Percentiles rank a stretch among this genome's conserved stretches.
Evolutionary conservation across 257 asterid species (phyloP).

Genomic region (Gentiana straminea): DNA sequence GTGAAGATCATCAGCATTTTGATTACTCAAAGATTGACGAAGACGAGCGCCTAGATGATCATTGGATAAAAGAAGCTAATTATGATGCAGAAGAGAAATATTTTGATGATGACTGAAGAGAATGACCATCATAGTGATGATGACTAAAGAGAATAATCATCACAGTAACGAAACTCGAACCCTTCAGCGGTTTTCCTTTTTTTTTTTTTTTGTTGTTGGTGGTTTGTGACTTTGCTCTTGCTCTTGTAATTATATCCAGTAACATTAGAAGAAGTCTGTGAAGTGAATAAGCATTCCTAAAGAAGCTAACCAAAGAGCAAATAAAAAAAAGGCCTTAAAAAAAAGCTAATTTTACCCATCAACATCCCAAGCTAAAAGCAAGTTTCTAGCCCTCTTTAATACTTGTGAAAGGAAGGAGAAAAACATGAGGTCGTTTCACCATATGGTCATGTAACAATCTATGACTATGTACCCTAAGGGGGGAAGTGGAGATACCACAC

Average conservation of each 20-base stretch:
- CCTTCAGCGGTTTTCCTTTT: background rate
- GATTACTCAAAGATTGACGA: slow-evolving; percentile 78
- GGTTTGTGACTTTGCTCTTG: background rate
- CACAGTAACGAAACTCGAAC: no score
- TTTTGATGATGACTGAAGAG: slow-evolving; percentile 56
- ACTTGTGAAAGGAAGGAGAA: no score
- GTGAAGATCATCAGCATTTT: slow-evolving; percentile 67
- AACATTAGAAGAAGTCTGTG: background rate
- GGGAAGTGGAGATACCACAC: no score
- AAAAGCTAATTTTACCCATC: no score
- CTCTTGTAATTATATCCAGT: background rate
- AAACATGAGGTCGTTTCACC: no score
- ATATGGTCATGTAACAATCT: no score
- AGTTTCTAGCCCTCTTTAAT: no score
- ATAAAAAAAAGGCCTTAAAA: no score
- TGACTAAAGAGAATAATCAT: no score
- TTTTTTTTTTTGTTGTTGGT: background rate
- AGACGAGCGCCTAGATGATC: slow-evolving; percentile 81
- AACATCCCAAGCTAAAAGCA: no score
- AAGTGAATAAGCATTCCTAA: background rate
- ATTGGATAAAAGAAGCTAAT: slow-evolving; percentile 77
- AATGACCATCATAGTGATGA: background rate
- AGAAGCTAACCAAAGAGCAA: background rate
- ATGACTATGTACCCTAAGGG: no score
- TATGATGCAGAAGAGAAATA: slow-evolving; percentile 95